Evolutionary conservation across 331 rosid genomes (phyloP), one percentile per base, ranked within the genome.

Genomic region (Spiraea crenata): DNA sequence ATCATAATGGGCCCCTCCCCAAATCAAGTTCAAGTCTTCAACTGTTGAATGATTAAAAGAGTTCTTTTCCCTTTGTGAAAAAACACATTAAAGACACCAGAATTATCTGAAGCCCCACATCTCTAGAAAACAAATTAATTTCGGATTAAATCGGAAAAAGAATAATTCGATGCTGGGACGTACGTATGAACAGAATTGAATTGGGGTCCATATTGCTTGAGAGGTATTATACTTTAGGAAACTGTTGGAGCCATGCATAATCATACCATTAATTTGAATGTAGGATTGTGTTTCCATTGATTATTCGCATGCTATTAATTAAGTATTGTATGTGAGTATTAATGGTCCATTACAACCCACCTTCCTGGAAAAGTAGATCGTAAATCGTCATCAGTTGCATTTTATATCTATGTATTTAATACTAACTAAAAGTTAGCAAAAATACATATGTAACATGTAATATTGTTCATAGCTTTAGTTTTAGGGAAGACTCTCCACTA

Each of bases 11-110:
- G 67, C 58, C 84, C 88, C 51, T 8, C 68, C 63, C 64, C 68
- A 77, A 82, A 56, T 52, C 65, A 67, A 2, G 31, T 25, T 25
- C 31, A 25, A 25, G 31, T 25, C 31, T 25, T 78, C 65, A 66
- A 67, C 78, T 75, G 83, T 79, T 85, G 84, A 67, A 69, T 73
- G 79, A 79, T 84, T 25, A 88, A 90, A 87, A 82, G 93, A 67
- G 76, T 77, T 77, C 81, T 87, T 87, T 90, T 71, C 3, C 63
- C 54, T 72, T 75, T 61, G 82, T 67, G 70, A 77, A 46, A 55
- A 63, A 50, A 25, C 31, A 72, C 16, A 8, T 3, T 25, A 7
- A 64, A 52, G 79, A 72, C 47, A 58, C 42, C 54, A 41, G 42
- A 54, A 68, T 54, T 68, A 19, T 68, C 63, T 8, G 40, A 39